Base-by-base conservation (phyloP, 306 rosid genomes). In the Quercus wislizeni region DNA sequence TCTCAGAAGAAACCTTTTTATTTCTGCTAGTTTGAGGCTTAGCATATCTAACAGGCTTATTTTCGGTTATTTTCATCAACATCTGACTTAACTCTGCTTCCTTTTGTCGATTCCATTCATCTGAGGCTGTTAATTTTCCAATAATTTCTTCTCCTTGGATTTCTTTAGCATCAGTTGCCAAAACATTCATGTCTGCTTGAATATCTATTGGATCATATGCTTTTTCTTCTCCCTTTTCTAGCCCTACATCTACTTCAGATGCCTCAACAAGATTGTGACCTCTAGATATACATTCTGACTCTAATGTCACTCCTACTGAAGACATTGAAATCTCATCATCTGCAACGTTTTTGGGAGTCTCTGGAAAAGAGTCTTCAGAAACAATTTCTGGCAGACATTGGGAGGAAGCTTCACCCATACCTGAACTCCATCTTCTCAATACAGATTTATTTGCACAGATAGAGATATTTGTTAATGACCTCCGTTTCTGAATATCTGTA, bases 341-440 rank as follows among this genome's bases (percentile, higher is more conserved):
- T 28, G 80, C 80, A 21, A 68, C 64, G 65, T 89, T 81, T 41
- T 78, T 85, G 73, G 90, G 76, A 78, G 88, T 71, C 74, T 69
- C 77, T 23, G 89, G 77, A 78, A 71, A 77, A 69, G 80, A 54
- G 87, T 89, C 92, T 76, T 83, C 91, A 43, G 87, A 73, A 71
- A 74, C 85, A 69, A 43, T 71, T 81, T 90, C 94, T 75, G 88
- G 88, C 74, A 77, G 90, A 81, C 81, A 75, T 72, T 78, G 88
- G 76, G 83, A 78, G 41, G 92, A 87, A 77, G 85, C 79, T 80
- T 90, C 97, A 57, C 97, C 97, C 85, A 90, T 80, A 72, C 97
- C 92, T 38, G 97, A 77, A 87, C 97, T 95, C 98, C 98, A 95
- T 87, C 99, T 95, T 87, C 99, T 93, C 88, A 95, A 83, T 56